A percentile compares a stretch with the other conserved stretches of the same genome.
These are phyloP conservation scores for Strobilomyces echinocephalus DNA, from an alignment of 768 basidiomycete species.

Conservation along the genomic window DNA sequence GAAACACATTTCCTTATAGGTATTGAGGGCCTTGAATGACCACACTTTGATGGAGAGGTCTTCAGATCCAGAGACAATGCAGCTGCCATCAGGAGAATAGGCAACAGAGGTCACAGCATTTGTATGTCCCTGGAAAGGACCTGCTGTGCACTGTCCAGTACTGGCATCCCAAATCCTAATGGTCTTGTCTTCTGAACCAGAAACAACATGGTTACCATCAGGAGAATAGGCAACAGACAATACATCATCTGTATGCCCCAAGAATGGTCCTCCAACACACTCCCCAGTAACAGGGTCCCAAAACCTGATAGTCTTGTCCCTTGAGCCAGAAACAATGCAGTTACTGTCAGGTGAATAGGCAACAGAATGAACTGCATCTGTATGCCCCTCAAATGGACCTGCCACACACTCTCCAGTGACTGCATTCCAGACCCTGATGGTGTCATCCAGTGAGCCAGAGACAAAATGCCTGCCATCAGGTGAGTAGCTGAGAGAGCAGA, in stretches of 20 bases:
- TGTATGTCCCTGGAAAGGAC: constrained; percentile 15
- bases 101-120: constrained; percentile 5
- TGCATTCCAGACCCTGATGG: constrained; percentile 24
- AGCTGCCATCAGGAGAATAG: constrained; percentile 15
- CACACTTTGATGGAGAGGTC: constrained; percentile 15
- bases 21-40: neutral
- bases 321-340: constrained; percentile 23
- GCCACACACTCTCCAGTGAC: constrained; percentile 10
- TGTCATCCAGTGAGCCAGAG: constrained; percentile 20
- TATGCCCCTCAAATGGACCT: constrained; percentile 18
- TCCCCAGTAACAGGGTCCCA: constrained; percentile 17
- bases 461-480: constrained; percentile 24
- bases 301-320: constrained; percentile 21
- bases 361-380: constrained; percentile 13
- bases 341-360: constrained; percentile 21
- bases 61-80: constrained; percentile 14
- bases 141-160: constrained; percentile 13
- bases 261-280: constrained; percentile 16
- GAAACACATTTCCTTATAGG: constrained; percentile 4
- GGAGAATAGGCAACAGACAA: constrained; percentile 17
- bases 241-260: constrained; percentile 16
- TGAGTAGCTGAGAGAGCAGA: constrained; percentile 19
- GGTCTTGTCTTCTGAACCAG: constrained; percentile 15
- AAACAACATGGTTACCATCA: constrained; percentile 13
- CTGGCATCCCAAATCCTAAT: constrained; percentile 16